phyloP scores from a whole-genome alignment of 2,329 filamentous ascomycete genomes.

The Paracorniculantispora psalliotae region DNA sequence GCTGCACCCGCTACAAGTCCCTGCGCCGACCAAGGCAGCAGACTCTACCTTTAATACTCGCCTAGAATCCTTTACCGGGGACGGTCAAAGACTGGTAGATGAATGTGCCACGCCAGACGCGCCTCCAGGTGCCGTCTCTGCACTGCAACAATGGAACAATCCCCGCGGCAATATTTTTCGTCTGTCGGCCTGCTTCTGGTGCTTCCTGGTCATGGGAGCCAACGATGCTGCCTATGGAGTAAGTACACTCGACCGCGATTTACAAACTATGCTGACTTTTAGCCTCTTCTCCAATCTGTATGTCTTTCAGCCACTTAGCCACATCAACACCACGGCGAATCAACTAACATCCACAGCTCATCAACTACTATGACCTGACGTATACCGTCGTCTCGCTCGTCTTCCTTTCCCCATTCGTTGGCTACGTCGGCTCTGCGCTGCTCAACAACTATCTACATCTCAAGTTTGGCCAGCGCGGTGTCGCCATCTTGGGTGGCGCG shows the following conservation, averaged over 20 bases:
- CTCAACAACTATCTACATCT: constrained; percentile 34
- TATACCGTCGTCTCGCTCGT: constrained; percentile 40
- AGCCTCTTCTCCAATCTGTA: constrained; percentile 50
- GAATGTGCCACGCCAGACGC: constrained; percentile 8
- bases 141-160: constrained; percentile 41
- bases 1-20: constrained; percentile 3
- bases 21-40: neutral
- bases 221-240: constrained; percentile 56
- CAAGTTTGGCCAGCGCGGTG: constrained; percentile 35
- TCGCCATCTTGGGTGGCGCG: constrained; percentile 34
- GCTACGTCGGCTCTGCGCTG: constrained; percentile 39
- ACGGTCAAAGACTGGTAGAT: constrained; percentile 2
- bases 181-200: constrained; percentile 50
- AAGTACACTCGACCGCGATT: constrained; percentile 22
- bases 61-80: neutral
- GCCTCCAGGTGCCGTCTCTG: neutral
- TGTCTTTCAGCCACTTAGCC: too few relatives aligned
- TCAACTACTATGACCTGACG: constrained; percentile 34
- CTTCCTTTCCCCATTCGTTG: constrained; percentile 37
- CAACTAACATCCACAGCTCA: constrained; percentile 17
- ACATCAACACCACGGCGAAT: neutral
- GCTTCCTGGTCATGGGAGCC: constrained; percentile 52
- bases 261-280: constrained; percentile 4
- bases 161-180: constrained; percentile 44
- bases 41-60: neutral